These are phyloP conservation scores for Multifurca ochricompacta DNA, from an alignment of 768 basidiomycete genomes.

Conservation along the genomic window DNA sequence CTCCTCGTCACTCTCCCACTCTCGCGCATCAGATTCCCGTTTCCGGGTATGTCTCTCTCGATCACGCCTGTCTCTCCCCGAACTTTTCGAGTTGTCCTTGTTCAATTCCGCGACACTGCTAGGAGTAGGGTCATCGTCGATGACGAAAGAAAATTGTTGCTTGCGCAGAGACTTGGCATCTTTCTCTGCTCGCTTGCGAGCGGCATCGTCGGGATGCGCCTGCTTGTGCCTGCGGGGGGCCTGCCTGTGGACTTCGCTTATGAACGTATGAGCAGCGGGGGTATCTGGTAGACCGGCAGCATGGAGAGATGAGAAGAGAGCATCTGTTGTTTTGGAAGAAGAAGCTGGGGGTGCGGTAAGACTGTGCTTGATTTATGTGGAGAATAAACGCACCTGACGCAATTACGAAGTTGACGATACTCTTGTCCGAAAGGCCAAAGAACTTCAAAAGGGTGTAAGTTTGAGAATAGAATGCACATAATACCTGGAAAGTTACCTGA, in stretches of 20 bases:
- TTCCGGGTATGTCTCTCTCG: conserved; percentile 65
- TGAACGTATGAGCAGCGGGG: conserved; percentile 72
- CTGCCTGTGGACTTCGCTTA: conserved; percentile 64
- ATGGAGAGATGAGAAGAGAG: conserved; percentile 68
- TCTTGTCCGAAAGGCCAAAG: conserved; percentile 77
- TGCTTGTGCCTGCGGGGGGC: conserved; percentile 74
- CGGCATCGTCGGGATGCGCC: conserved; percentile 41
- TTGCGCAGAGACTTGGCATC: conserved; percentile 60
- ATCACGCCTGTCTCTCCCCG: conserved; percentile 43
- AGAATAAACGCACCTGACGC: conserved; percentile 56
- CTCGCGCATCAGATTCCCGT: conserved; percentile 69
- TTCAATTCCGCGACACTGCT: conserved; percentile 34
- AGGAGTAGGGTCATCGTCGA: conserved; percentile 64
- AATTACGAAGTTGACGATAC: conserved; percentile 79
- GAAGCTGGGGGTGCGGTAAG: conserved; percentile 44
- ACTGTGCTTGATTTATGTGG: neutral
- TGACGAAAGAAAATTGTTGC: conserved; percentile 70
- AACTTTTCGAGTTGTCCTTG: conserved; percentile 27
- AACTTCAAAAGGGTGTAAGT: conserved; percentile 39
- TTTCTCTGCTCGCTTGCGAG: conserved; percentile 64
- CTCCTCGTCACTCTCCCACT: conserved; percentile 91
- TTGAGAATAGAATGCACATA: conserved; percentile 1
- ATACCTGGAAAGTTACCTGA: conserved; percentile 38
- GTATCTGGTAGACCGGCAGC: conserved; percentile 76
- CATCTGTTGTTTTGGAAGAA: conserved; percentile 72